Percentiles rank a stretch among this genome's conserved stretches.
Evolutionary conservation across 371 early-diverging fungal species (phyloP).

Genomic region (Apophysomyces elegans): DNA sequence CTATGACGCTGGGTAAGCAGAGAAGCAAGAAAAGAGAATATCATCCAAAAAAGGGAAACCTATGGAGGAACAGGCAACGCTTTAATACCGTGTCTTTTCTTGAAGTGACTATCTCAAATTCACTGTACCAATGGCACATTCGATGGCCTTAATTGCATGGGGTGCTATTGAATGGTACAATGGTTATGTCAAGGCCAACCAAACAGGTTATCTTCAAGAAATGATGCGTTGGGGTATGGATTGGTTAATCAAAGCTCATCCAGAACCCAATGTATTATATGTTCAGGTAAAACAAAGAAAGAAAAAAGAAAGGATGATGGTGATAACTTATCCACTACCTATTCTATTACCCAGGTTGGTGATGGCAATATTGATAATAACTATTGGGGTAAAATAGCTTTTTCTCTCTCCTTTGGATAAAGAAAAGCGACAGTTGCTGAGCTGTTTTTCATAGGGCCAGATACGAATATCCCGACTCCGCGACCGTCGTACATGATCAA

Average conservation of each 20-base stretch:
- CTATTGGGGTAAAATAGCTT: slow-evolving; percentile 44
- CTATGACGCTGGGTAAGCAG: slow-evolving; percentile 40
- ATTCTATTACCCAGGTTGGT: slow-evolving; percentile 28
- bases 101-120: slow-evolving; percentile 67
- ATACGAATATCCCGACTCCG: slow-evolving; percentile 57
- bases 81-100: not conserved
- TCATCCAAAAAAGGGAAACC: too few species aligned
- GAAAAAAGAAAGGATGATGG: not conserved
- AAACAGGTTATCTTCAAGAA: slow-evolving; percentile 47
- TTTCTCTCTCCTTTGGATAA: not conserved
- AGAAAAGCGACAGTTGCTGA: not conserved
- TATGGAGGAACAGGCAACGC: not conserved
- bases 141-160: slow-evolving; percentile 59
- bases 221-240: slow-evolving; percentile 71
- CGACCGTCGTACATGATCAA: slow-evolving; percentile 59
- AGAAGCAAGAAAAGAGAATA: too few species aligned
- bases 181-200: slow-evolving; percentile 59
- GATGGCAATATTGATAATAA: slow-evolving; percentile 37
- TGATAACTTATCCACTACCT: not conserved
- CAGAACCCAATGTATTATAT: slow-evolving; percentile 44
- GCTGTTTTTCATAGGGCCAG: slow-evolving; percentile 31
- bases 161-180: slow-evolving; percentile 61
- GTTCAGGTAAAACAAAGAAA: slow-evolving; percentile 27
- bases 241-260: slow-evolving; percentile 63
- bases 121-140: slow-evolving; percentile 60